phyloP scores from a whole-genome alignment of 2,329 filamentous ascomycete genomes.

The Aspergillus costaricaensis region DNA sequence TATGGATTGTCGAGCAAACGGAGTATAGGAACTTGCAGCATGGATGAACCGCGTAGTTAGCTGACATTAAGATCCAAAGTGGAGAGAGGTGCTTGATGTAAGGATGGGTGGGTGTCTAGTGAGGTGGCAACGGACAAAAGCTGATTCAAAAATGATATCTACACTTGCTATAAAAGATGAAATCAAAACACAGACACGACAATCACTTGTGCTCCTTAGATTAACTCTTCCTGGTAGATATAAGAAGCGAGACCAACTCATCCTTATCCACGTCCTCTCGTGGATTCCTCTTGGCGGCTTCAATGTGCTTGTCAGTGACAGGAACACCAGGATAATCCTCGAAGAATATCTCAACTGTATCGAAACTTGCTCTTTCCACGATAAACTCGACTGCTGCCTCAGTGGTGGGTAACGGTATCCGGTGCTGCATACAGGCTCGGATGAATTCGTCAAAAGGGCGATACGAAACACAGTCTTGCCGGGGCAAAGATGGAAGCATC shows the following conservation, averaged over 20 bases:
- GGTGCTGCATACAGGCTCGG: neutral
- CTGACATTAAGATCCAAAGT: no score
- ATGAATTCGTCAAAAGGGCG: neutral
- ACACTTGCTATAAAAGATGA: no score
- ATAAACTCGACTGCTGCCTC: neutral
- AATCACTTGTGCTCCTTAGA: neutral
- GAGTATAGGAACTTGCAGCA: no score
- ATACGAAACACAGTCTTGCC: no score
- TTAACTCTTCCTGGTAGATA: neutral
- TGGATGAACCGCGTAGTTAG: no score
- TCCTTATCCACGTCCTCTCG: neutral
- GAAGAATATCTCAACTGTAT: neutral
- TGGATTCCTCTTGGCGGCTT: neutral
- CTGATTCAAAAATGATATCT: no score
- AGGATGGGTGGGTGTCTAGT: no score
- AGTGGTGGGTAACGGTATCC: neutral
- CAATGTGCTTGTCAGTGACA: neutral
- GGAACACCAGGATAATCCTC: neutral
- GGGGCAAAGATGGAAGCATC: neutral
- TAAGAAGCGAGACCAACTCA: neutral
- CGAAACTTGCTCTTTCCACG: neutral
- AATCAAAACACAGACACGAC: neutral
- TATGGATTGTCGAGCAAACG: no score
- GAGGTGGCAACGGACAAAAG: no score
- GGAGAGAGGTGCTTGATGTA: no score